Percentiles rank a stretch among this genome's conserved stretches.
These are phyloP conservation scores for Backusella westeae DNA, from an alignment of 192 early-diverging fungal genomes.

Conservation along the genomic window DNA sequence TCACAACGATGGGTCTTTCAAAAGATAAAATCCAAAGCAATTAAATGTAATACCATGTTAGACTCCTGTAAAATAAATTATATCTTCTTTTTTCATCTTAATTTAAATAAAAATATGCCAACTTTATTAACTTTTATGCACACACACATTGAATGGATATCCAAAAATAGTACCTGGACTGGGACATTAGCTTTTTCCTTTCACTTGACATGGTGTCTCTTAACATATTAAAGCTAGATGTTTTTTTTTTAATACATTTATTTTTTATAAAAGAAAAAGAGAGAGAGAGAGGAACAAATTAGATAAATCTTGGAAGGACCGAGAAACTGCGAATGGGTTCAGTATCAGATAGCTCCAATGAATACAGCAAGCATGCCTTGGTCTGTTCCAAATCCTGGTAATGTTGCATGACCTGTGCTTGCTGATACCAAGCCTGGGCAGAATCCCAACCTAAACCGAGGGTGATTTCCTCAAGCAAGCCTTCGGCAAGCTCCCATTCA, in stretches of 20 bases:
- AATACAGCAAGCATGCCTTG: constrained; percentile 55
- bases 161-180: background rate
- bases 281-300: background rate
- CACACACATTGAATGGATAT: background rate
- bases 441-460: constrained; percentile 14
- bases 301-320: constrained; percentile 40
- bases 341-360: constrained; percentile 49
- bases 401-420: constrained; percentile 42
- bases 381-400: constrained; percentile 40
- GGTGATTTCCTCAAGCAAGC: constrained; percentile 3
- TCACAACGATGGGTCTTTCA: constrained; percentile 88
- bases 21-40: background rate
- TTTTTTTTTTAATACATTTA: background rate
- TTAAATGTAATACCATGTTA: background rate
- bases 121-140: background rate
- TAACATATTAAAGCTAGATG: background rate
- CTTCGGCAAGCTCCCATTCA: constrained; percentile 11
- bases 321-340: constrained; percentile 42
- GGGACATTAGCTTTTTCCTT: background rate
- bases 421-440: constrained; percentile 31
- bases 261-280: background rate
- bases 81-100: background rate
- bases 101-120: background rate
- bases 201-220: background rate
- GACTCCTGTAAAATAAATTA: background rate